phyloP scores from a whole-genome alignment of 1,284 basidiomycete genomes.

The Ceratobasidium sp. region DNA sequence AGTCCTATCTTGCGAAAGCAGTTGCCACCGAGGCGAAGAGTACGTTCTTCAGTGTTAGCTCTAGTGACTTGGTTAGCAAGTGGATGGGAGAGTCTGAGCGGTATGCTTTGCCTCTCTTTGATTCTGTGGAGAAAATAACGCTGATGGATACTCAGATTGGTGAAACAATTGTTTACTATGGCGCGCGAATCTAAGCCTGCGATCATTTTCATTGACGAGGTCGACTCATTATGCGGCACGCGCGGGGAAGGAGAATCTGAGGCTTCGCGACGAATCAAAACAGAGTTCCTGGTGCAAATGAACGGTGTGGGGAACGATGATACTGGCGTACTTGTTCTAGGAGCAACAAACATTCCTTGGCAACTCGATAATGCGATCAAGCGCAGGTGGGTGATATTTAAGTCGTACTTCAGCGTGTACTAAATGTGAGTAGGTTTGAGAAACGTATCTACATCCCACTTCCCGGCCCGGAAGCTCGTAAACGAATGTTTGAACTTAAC shows the following conservation, averaged over 20 bases:
- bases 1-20: slow-evolving; percentile 95
- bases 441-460: slow-evolving; percentile 99
- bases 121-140: not conserved
- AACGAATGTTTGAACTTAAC: slow-evolving; percentile 97
- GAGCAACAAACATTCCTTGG: slow-evolving; percentile 98
- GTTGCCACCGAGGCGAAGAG: slow-evolving; percentile 99
- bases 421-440: slow-evolving; percentile 74
- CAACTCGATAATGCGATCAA: slow-evolving; percentile 98
- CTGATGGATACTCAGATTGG: slow-evolving; percentile 69
- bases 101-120: slow-evolving; percentile 59
- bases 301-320: slow-evolving; percentile 99
- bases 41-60: slow-evolving; percentile 97
- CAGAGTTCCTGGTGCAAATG: slow-evolving; percentile 98
- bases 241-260: slow-evolving; percentile 97
- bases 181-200: slow-evolving; percentile 96
- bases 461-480: slow-evolving; percentile 91
- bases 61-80: slow-evolving; percentile 95
- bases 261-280: slow-evolving; percentile 96
- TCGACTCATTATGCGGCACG: slow-evolving; percentile 95
- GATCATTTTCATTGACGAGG: slow-evolving; percentile 99
- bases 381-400: slow-evolving; percentile 70
- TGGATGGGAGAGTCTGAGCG: slow-evolving; percentile 99
- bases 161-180: slow-evolving; percentile 96
- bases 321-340: slow-evolving; percentile 96
- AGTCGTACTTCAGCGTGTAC: not conserved